A percentile compares a stretch with the other conserved stretches of the same genome.
Evolutionary conservation across 805 yeast species (phyloP).

Genomic region (Grigorovia yakushimaensis): DNA sequence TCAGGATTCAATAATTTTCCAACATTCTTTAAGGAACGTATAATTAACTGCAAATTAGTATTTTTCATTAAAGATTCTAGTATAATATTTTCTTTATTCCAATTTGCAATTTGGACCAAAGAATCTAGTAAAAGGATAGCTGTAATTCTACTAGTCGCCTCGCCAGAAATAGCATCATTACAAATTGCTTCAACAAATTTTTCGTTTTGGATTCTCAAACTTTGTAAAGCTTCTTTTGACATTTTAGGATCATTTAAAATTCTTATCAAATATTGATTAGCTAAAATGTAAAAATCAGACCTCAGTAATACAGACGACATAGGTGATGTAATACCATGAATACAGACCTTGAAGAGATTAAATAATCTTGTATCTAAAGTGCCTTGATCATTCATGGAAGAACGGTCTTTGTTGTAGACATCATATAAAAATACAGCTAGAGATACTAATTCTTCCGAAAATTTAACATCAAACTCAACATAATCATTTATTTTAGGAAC

Average conservation of each 20-base stretch:
- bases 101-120: slow-evolving; percentile 44
- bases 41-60: slow-evolving; percentile 55
- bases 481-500: slow-evolving; percentile 72
- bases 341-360: slow-evolving; percentile 62
- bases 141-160: slow-evolving; percentile 65
- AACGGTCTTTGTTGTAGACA: slow-evolving; percentile 42
- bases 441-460: slow-evolving; percentile 70
- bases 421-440: slow-evolving; percentile 63
- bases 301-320: slow-evolving; percentile 58
- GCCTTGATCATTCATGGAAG: slow-evolving; percentile 25
- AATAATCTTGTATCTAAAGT: slow-evolving; percentile 47
- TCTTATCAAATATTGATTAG: slow-evolving; percentile 53
- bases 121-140: slow-evolving; percentile 69
- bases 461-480: slow-evolving; percentile 52
- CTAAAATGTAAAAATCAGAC: slow-evolving; percentile 68
- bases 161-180: slow-evolving; percentile 72
- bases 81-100: slow-evolving; percentile 44
- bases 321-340: slow-evolving; percentile 64
- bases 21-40: slow-evolving; percentile 56
- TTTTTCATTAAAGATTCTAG: slow-evolving; percentile 51
- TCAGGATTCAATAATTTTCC: slow-evolving; percentile 47
- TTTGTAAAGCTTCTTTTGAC: slow-evolving; percentile 40
- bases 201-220: slow-evolving; percentile 49
- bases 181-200: slow-evolving; percentile 55
- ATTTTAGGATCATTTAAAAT: slow-evolving; percentile 34